Evolutionary conservation across 176 grass and related monocot species (phyloP), one percentile per base, ranked within the genome.

Genomic region (Musa troglodytarum): DNA sequence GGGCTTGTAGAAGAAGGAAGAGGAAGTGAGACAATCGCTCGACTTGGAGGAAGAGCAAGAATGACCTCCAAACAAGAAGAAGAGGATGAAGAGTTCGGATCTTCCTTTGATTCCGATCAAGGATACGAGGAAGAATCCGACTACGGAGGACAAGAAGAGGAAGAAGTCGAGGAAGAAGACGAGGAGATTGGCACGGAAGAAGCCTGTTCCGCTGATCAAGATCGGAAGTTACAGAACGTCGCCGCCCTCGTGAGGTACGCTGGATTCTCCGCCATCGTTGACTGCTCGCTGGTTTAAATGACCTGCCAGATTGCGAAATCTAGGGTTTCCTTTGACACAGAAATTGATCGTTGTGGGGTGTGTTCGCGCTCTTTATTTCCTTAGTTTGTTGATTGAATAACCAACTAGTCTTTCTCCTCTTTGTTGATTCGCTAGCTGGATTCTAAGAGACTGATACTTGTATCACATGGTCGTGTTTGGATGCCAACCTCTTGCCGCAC

Each of bases 191-290:
- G 21, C 23, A 64, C 61, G 23, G 70, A 89, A 21, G 82, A 77
- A 68, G 75, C 16, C 8, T 63, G 28, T 10, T 20, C 34, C 49
- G 50, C 43, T n/a, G 76, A 92, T 73, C 63, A 67, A 75, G 91
- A 92, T 62, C 81, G 74, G 74, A 99, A 99, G 58, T 99, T 85
- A 25, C 88, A 93, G 73, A 98, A 93, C 54, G 90, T 98, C 1
- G 88, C 86, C 22, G 91, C 87, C 71, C 84, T 94, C 12, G 83
- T 99, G 58, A 99, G 88, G 96, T 94, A 88, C 20, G 52, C 72
- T 29, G 15, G 2, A 57, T 49, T 34, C 29, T 54, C 53, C 51
- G 43, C 21, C 14, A 0, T 73, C 2, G 13, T 50, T 63, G 52
- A 5, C 28, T n/a, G 68, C 77, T 17, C 22, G 26, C 69, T 9